A percentile compares a stretch with the other conserved stretches of the same genome.
These are phyloP conservation scores for Blastocladiella emersonii DNA, from an alignment of 371 early-diverging fungal genomes.

Conservation along the genomic window DNA sequence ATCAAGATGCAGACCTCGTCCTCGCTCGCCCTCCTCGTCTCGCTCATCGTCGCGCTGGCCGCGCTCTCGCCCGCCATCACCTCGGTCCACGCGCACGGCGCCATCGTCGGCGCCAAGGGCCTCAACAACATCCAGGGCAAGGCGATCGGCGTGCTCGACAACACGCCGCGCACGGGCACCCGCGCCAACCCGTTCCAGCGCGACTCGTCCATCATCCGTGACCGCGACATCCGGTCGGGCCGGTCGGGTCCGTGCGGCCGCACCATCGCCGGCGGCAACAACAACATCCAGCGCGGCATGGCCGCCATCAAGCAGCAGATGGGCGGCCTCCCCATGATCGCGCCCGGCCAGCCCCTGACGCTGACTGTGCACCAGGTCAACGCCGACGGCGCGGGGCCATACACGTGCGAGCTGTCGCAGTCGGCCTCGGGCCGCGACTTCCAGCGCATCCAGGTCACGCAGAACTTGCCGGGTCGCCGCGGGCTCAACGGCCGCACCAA, in stretches of 20 bases:
- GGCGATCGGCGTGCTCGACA: background rate
- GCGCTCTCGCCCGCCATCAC: too few relatives aligned
- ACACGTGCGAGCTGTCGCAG: background rate
- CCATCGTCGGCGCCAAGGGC: background rate
- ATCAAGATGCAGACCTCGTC: too few relatives aligned
- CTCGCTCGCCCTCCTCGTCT: too few relatives aligned
- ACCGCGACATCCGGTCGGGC: background rate
- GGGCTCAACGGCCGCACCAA: background rate
- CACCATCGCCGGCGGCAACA: background rate
- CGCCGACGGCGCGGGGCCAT: background rate
- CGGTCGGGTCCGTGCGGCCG: background rate
- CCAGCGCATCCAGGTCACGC: background rate
- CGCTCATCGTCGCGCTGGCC: too few relatives aligned
- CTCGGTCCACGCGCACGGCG: background rate
- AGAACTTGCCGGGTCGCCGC: background rate
- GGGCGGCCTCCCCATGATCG: background rate
- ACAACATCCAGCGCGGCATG: background rate
- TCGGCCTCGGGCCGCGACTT: background rate
- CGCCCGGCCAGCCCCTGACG: background rate
- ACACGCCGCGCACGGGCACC: background rate
- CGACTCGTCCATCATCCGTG: background rate
- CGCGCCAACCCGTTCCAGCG: background rate
- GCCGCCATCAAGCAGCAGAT: background rate
- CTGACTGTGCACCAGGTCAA: conserved; percentile 2
- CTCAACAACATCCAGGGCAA: background rate